Evolutionary conservation across 192 early-diverging fungal genomes (phyloP).

Genomic region (Kappamyces sp.): DNA sequence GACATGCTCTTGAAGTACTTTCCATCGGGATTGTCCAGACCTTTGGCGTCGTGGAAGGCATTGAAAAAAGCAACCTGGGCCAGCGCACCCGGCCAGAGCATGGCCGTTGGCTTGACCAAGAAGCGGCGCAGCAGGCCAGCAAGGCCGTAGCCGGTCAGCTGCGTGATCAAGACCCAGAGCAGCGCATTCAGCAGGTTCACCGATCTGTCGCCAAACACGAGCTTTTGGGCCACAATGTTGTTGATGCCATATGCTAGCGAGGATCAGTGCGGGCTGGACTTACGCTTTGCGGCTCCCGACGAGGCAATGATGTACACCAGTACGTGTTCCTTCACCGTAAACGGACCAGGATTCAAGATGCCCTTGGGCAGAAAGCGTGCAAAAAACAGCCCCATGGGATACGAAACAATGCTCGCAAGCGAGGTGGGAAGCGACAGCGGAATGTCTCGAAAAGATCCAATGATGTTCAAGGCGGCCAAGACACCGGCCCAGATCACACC

Average conservation of each 20-base stretch:
- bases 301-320: constrained; percentile 41
- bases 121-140: constrained; percentile 71
- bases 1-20: constrained; percentile 5
- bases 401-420: too few relatives aligned
- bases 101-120: constrained; percentile 76
- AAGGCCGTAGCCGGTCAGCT: constrained; percentile 62
- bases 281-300: constrained; percentile 30
- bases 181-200: constrained; percentile 25
- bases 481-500: constrained; percentile 22
- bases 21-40: neutral
- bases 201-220: constrained; percentile 6
- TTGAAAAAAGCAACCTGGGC: constrained; percentile 73
- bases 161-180: constrained; percentile 56
- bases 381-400: constrained; percentile 22
- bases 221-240: constrained; percentile 20
- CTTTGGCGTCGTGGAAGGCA: constrained; percentile 55
- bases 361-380: constrained; percentile 52
- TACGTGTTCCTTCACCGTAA: constrained; percentile 51
- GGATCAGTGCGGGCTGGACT: neutral
- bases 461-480: constrained; percentile 7
- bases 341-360: constrained; percentile 47
- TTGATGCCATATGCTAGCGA: constrained; percentile 8
- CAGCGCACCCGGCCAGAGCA: constrained; percentile 77
- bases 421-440: too few relatives aligned
- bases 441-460: too few relatives aligned